Base-by-base conservation (phyloP, 257 asterid genomes). In the Thymus quinquecostatus region DNA sequence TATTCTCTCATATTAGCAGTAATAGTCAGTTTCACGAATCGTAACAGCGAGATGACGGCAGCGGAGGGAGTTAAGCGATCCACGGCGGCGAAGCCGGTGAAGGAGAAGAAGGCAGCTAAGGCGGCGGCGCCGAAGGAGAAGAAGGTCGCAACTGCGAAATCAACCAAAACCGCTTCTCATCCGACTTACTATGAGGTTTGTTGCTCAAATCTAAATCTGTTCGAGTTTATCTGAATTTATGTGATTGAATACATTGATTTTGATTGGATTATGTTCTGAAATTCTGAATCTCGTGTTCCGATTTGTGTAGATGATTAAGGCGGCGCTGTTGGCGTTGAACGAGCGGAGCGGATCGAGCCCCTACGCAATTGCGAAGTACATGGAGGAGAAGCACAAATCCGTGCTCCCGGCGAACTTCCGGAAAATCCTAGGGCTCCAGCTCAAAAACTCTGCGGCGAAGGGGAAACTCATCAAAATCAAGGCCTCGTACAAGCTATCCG, bases 301-400 rank as follows among this genome's bases (percentile, higher is more conserved):
- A 28, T 8, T 50, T 45, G 1, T 44, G 75, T 73, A 89, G 96
- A 89, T 89, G 96, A 89, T 89, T 29, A 89, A 87, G 79, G 96
- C 84, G 67, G 92, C 95, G 38, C 33, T 89, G 65, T 7, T 66
- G 72, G 88, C 84, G 0, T 45, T 89, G 82, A 78, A 86, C 0
- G 96, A 89, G 77, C 86, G 65, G 77, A 45, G 85, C 34, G 95
- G 96, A 48, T 89, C 92, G 9, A 89, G 96, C 72, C 95, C 90
- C 1, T 49, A 87, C 56, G 96, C 96, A 10, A 84, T 89, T 53
- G 94, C 95, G 0, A 89, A 87, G 65, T 80, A 68, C 82, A 83
- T 84, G 90, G 96, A 89, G 69, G 92, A 83, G 79, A 89, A 84
- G 73, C 92, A 86, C 63, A 86, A 83, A 56, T 72, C 84, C 0